Evolutionary conservation across 192 early-diverging fungal species (phyloP).

Genomic region (Backusella circina): DNA sequence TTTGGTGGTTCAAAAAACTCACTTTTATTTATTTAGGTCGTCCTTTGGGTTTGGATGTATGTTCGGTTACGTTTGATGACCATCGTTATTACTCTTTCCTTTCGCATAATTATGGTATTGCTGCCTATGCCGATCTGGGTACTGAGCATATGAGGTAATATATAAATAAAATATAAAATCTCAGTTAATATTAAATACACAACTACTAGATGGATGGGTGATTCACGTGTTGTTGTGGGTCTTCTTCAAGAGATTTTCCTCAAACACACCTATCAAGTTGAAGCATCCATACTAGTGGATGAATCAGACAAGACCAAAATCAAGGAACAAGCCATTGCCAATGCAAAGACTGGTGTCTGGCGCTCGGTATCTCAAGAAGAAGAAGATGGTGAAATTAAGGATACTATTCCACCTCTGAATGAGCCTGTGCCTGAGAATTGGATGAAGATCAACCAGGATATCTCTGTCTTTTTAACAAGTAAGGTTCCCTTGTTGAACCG

Average conservation of each 20-base stretch:
- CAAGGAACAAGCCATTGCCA: slow-evolving; percentile 19
- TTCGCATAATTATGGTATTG: slow-evolving; percentile 52
- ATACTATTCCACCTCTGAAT: slow-evolving; percentile 18
- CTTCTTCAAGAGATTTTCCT: slow-evolving; percentile 40
- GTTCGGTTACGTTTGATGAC: slow-evolving; percentile 49
- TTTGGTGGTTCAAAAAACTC: neutral
- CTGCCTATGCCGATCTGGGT: slow-evolving; percentile 53
- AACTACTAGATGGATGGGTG: slow-evolving; percentile 49
- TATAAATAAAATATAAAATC: neutral
- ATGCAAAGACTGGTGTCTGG: neutral
- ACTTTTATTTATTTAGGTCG: neutral
- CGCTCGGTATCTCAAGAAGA: neutral
- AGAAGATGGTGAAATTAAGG: neutral
- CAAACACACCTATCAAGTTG: slow-evolving; percentile 33
- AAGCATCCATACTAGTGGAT: slow-evolving; percentile 39
- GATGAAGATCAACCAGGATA: slow-evolving; percentile 39
- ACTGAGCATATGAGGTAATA: slow-evolving; percentile 41
- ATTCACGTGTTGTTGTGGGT: slow-evolving; percentile 40
- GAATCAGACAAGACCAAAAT: slow-evolving; percentile 39
- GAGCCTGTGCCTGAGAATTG: slow-evolving; percentile 33
- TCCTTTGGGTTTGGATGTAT: slow-evolving; percentile 49
- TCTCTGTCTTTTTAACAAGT: slow-evolving; percentile 38
- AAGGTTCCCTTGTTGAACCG: slow-evolving; percentile 48
- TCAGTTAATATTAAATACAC: neutral
- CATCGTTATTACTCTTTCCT: slow-evolving; percentile 50